Conservation (phyloP, 73 alveolate genomes). For the Paramecium biaurelia region DNA sequence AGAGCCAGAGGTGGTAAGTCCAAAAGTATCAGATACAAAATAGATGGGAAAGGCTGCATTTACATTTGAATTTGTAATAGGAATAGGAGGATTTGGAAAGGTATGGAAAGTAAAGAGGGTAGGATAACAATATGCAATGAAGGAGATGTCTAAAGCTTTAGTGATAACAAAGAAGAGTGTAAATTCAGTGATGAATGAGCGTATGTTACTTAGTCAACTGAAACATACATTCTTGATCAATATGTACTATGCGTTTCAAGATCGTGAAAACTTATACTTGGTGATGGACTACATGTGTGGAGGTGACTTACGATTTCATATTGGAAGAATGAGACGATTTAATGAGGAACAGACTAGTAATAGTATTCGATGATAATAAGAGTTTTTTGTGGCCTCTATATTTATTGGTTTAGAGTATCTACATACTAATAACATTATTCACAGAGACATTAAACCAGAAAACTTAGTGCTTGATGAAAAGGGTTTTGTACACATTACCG, state of each 20-base stretch:
- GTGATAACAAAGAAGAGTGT: constrained; percentile 80
- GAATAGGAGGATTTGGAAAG: constrained; percentile 85
- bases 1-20: constrained; percentile 24
- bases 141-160: constrained; percentile 58
- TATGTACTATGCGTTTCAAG: constrained; percentile 93
- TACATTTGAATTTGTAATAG: constrained; percentile 66
- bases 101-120: constrained; percentile 78
- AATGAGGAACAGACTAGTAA: constrained; percentile 89
- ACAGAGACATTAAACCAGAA: constrained; percentile 90
- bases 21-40: not conserved
- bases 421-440: constrained; percentile 71
- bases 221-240: constrained; percentile 85
- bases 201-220: constrained; percentile 80
- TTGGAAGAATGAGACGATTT: constrained; percentile 81
- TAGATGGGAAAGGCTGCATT: constrained; percentile 48
- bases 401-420: constrained; percentile 70
- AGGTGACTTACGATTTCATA: constrained; percentile 93
- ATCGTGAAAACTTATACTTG: constrained; percentile 84
- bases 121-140: constrained; percentile 34
- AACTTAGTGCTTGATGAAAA: constrained; percentile 73
- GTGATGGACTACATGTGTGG: constrained; percentile 90
- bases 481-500: constrained; percentile 78
- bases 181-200: constrained; percentile 90
- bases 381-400: constrained; percentile 76
- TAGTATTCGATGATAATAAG: constrained; percentile 37